phyloP scores from a whole-genome alignment of 495 filamentous ascomycete genomes.

The Rhizodiscina lignyota region DNA sequence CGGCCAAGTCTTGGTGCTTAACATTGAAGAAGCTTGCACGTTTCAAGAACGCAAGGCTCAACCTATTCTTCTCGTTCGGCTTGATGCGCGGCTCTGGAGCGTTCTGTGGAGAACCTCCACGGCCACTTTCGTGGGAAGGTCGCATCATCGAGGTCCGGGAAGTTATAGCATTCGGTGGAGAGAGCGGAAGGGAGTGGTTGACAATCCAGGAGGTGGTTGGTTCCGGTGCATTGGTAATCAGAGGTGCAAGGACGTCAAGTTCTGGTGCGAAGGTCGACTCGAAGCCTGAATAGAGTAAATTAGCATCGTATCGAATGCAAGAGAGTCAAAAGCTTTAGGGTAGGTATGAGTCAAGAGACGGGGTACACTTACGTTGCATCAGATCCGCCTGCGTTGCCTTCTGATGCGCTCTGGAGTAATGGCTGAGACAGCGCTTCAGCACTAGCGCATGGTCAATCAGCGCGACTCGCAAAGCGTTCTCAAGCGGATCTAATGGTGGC shows the following conservation, averaged over 20 bases:
- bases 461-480: conserved; percentile 71
- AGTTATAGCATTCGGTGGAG: conserved; percentile 2
- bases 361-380: conserved; percentile 18
- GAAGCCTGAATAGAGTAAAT: conserved; percentile 27
- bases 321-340: background rate
- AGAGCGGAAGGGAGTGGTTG: background rate
- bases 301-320: conserved; percentile 3
- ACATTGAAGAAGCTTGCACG: conserved; percentile 5
- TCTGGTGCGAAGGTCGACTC: conserved; percentile 47
- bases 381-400: conserved; percentile 41
- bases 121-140: conserved; percentile 1
- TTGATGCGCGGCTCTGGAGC: conserved; percentile 1
- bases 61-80: conserved; percentile 18
- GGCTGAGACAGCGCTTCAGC: conserved; percentile 64
- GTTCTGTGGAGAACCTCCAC: conserved; percentile 2
- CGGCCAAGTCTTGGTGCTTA: conserved; percentile 7
- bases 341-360: no score
- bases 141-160: conserved; percentile 7
- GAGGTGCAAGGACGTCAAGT: conserved; percentile 32
- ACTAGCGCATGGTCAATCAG: conserved; percentile 78
- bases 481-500: conserved; percentile 42
- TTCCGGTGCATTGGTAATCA: conserved; percentile 12
- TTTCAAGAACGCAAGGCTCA: conserved; percentile 18
- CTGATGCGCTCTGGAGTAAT: conserved; percentile 42
- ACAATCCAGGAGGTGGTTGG: conserved; percentile 23